These are phyloP conservation scores for Colletotrichum somersetense DNA, from an alignment of 2,329 filamentous ascomycete genomes.

Conservation along the genomic window DNA sequence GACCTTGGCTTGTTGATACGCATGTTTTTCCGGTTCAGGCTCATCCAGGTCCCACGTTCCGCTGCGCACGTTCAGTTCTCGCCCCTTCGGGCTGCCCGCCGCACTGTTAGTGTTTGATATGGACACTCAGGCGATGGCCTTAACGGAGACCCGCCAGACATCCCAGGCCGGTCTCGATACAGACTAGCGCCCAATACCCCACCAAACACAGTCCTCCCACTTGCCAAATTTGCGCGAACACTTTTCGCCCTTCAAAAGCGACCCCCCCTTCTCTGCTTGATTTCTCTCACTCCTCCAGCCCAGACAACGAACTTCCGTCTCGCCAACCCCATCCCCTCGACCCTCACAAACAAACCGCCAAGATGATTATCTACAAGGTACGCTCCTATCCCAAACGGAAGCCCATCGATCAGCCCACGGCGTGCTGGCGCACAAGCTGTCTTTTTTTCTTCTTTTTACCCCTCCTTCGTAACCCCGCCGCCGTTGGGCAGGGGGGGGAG, in stretches of 20 bases:
- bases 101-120: slow-evolving; percentile 9
- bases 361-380: slow-evolving; percentile 82
- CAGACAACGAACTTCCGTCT: slow-evolving; percentile 40
- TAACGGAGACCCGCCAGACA: slow-evolving; percentile 24
- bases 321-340: slow-evolving; percentile 48
- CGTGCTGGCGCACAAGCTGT: background rate
- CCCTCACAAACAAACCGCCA: slow-evolving; percentile 59
- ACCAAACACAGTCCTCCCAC: slow-evolving; percentile 44
- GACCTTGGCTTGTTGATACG: background rate
- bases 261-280: slow-evolving; percentile 31
- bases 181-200: slow-evolving; percentile 43
- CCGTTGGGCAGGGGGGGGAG: background rate
- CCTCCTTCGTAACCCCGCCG: slow-evolving; percentile 18
- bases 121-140: background rate
- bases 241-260: slow-evolving; percentile 42
- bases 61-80: slow-evolving; percentile 27
- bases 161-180: slow-evolving; percentile 9
- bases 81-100: slow-evolving; percentile 27
- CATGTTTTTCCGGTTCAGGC: slow-evolving; percentile 2
- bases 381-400: slow-evolving; percentile 40
- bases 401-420: background rate
- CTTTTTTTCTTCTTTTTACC: slow-evolving; percentile 28
- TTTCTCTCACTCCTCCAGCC: slow-evolving; percentile 34
- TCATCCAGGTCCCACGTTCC: slow-evolving; percentile 24
- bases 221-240: slow-evolving; percentile 44